Evolutionary conservation across 352 stramenopile genomes (phyloP), one percentile per base, ranked within the genome.

Genomic region (Phytophthora ramorum): DNA sequence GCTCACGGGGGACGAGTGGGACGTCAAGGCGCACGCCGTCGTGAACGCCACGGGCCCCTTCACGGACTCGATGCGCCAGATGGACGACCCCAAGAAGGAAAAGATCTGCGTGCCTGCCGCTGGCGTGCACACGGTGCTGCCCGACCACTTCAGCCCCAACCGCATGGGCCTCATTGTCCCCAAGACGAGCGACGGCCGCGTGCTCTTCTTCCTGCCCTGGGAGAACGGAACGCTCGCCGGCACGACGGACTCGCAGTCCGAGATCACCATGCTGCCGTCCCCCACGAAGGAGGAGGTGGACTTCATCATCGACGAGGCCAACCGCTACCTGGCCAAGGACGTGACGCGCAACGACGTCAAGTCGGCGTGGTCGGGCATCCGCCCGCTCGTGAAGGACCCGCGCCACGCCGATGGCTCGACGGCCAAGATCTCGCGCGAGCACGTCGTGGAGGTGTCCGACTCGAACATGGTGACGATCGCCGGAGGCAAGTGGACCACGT

Each of bases 401-500:
- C 85, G 86, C 51, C 89, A 96, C 72, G 69, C 65, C n/a, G 81
- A 80, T 46, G 85, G 82, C 20, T 83, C 92, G 53, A 98, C 93
- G 13, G 85, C 86, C 59, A 85, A 90, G 75, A 96, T 98, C 75
- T 97, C 89, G 28, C 94, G 96, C 30, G 95, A 98, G 57, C 96
- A 99, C 78, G 89, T 98, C 16, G 89, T 99, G 14, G 95, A 98
- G 60, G 89, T 98, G 7, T 91, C 85, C 2, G 62, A 85, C 8
- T 96, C 90, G 48, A 88, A 94, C 66, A 78, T 99, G 71, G 89
- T 99, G 30, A 98, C 96, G 38, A 98, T 98, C 64, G 93, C 95
- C 16, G 96, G 96, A 17, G 96, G 96, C 58, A 99, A 99, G 80
- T 99, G 96, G 96, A 99, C 96, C 7, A 99, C 96, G 38, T 98